A percentile compares a stretch with the other conserved stretches of the same genome.
Conservation (phyloP, 2,329 filamentous ascomycete species). For the Ophiostoma quercus region DNA sequence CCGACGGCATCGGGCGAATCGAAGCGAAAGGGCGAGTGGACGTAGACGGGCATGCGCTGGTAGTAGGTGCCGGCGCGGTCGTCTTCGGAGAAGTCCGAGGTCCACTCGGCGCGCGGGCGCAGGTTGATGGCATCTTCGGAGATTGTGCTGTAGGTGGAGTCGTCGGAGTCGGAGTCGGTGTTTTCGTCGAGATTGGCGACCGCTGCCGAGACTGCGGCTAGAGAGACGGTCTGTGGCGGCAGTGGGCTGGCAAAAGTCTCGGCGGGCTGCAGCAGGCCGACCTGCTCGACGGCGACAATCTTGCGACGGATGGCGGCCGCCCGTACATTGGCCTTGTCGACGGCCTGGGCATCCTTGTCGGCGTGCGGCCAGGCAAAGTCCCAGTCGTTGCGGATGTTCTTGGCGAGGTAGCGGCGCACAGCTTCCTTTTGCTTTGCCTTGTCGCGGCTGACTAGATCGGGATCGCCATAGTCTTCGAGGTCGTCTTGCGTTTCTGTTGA, state of each 20-base stretch:
- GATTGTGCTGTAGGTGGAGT: constrained; percentile 53
- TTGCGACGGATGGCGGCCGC: not conserved
- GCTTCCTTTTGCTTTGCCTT: constrained; percentile 60
- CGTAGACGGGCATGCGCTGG: constrained; percentile 24
- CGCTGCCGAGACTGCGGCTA: constrained; percentile 21
- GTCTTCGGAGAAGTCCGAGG: constrained; percentile 52
- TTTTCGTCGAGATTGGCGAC: not conserved
- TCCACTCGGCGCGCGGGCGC: constrained; percentile 50
- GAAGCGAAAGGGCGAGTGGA: constrained; percentile 47
- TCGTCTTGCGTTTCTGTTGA: not conserved
- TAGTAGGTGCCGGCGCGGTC: constrained; percentile 34
- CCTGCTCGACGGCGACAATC: constrained; percentile 18
- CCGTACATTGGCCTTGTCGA: not conserved
- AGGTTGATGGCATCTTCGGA: constrained; percentile 52
- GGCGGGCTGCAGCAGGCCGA: constrained; percentile 19
- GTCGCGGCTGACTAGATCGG: constrained; percentile 57
- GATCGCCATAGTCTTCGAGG: constrained; percentile 45
- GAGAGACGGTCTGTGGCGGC: not conserved
- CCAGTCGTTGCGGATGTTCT: constrained; percentile 57
- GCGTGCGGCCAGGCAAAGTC: constrained; percentile 49
- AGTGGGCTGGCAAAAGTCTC: constrained; percentile 23
- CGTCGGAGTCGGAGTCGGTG: constrained; percentile 40
- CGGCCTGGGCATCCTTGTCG: not conserved
- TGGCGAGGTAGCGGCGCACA: constrained; percentile 50
- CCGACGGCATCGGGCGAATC: constrained; percentile 47